These are phyloP conservation scores for Populus pruinosa DNA, from an alignment of 345 rosid genomes.

Conservation along the genomic window DNA sequence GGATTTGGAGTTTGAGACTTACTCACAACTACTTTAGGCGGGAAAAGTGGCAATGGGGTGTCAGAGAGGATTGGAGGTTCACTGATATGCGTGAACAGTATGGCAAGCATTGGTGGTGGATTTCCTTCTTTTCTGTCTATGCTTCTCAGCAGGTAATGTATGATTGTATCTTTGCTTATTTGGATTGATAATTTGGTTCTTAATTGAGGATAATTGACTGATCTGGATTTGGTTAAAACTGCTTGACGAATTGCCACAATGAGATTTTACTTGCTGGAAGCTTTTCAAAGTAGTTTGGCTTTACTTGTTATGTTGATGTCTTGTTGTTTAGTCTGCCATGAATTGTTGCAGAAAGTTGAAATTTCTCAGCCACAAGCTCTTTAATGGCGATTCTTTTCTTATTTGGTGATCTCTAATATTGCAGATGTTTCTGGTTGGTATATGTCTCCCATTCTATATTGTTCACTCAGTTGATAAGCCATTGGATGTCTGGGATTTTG, in stretches of 20 bases:
- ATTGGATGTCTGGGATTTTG: slow-evolving; percentile 55
- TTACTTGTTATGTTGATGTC: not conserved
- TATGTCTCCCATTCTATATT: slow-evolving; percentile 63
- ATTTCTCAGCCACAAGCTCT: too few relatives aligned
- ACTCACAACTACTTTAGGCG: slow-evolving; percentile 89
- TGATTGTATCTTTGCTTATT: not conserved
- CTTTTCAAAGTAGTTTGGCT: not conserved
- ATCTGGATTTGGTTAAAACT: not conserved
- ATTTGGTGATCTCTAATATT: not conserved
- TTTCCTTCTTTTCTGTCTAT: slow-evolving; percentile 83
- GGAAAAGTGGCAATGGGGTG: slow-evolving; percentile 96
- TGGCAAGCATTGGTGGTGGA: slow-evolving; percentile 93
- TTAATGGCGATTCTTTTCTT: not conserved
- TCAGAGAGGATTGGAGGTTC: slow-evolving; percentile 96
- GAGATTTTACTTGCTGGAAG: slow-evolving; percentile 10
- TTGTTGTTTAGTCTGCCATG: not conserved
- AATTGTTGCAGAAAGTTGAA: not conserved
- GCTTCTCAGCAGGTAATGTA: slow-evolving; percentile 74
- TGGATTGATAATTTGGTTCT: not conserved
- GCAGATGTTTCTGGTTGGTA: slow-evolving; percentile 82
- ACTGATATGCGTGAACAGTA: slow-evolving; percentile 71
- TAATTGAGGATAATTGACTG: not conserved
- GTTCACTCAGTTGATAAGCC: slow-evolving; percentile 69
- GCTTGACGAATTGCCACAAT: slow-evolving; percentile 45
- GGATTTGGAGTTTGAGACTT: slow-evolving; percentile 83